Evolutionary conservation across 139 green algal genomes (phyloP).

Genomic region (Chlamydomonas asymmetrica): DNA sequence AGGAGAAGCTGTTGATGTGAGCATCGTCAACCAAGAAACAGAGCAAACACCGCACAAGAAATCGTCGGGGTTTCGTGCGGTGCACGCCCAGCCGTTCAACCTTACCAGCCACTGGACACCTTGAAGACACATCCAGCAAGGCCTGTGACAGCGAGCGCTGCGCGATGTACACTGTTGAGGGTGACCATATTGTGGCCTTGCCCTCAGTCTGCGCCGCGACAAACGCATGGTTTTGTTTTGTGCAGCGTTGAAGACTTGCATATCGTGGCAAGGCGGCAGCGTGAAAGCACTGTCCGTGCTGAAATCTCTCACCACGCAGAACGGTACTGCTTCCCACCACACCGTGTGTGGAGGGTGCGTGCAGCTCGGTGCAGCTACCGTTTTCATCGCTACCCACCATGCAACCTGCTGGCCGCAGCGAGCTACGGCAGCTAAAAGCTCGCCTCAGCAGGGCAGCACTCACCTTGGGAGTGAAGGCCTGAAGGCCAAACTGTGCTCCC

Average conservation of each 20-base stretch:
- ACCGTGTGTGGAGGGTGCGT: too few relatives aligned
- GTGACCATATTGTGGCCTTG: neutral
- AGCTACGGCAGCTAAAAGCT: too few relatives aligned
- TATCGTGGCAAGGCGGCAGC: neutral
- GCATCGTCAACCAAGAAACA: neutral
- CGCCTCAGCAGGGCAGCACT: too few relatives aligned
- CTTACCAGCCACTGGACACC: neutral
- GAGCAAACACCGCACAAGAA: neutral
- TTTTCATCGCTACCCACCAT: neutral
- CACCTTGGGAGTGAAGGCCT: neutral
- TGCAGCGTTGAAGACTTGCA: neutral
- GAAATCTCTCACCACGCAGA: neutral
- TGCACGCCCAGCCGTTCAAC: neutral
- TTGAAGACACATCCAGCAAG: conserved; percentile 5
- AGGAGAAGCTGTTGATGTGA: neutral
- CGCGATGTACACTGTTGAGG: neutral
- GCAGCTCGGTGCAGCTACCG: too few relatives aligned
- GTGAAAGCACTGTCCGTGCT: neutral
- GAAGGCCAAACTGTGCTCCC: neutral
- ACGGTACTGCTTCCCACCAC: too few relatives aligned
- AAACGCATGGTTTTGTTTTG: neutral
- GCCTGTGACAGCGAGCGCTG: neutral
- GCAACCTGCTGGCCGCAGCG: neutral
- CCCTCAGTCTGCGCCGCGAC: neutral
- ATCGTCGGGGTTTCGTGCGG: neutral